Base-by-base conservation (phyloP, 768 basidiomycete species). In the Phanerodontia chrysosporium region DNA sequence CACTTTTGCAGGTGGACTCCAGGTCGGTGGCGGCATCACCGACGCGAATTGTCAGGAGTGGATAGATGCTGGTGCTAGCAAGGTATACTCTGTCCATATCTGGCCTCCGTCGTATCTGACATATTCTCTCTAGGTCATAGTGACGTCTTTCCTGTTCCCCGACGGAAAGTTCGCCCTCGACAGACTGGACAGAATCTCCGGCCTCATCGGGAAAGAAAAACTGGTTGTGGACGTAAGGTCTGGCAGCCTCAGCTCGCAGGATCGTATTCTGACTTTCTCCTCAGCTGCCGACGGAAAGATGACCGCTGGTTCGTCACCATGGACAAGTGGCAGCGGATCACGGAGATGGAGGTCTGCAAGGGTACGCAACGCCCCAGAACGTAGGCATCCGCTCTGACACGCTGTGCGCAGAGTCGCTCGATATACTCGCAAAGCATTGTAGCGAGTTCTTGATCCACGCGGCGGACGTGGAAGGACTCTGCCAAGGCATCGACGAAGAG, bases 281-380 rank as follows among this genome's bases (percentile, higher is more conserved):
- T 16, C 62, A 98, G 96, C 69, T 99, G 96, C 73, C 86, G 96
- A 21, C 80, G 83, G 64, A 76, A 85, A 67, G 87, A 76, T 9
- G 76, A 83, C 48, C 84, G 76, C 62, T 99, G 97, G 97, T 78
- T 93, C 32, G 90, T 99, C 13, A 95, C 96, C 12, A 98, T 95
- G 95, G 96, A 98, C 75, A 95, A 93, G 69, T 99, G 97, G 97
- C 95, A 96, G 68, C 88, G 90, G 60, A 80, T 97, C 53, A 98
- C 97, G 0, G 92, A 98, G 66, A 93, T 93, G 87, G 87, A 92
- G 67, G 90, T 99, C 18, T 87, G 80, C 62, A 77, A 86, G 82
- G 92, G 95, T 89, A 55, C 18, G 72, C 60, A 49, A 13, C 45
- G 25, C 10, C 12, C 5, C 3, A 2, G 21, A 28, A 32, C n/a